Evolutionary conservation across 768 basidiomycete genomes (phyloP), one percentile per base, ranked within the genome.

Genomic region (Phylloporus sp.): DNA sequence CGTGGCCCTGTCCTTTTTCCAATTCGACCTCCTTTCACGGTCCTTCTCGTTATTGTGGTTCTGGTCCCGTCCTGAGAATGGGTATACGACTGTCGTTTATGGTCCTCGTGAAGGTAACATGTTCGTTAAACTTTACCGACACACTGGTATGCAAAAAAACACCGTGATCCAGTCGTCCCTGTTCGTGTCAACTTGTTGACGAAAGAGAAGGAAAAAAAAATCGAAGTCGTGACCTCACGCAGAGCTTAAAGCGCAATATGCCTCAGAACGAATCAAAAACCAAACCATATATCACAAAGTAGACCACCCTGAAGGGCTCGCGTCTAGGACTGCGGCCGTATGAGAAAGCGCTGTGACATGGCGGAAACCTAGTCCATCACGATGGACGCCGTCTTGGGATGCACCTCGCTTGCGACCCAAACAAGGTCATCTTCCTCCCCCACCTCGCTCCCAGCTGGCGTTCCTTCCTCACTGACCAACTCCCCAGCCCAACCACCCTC

Each of bases 401-500:
- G 44, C 22, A 37, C 26, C 29, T 50, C 52, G 38, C 52, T 55
- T 39, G 55, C 38, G 21, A 69, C 58, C 68, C 69, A 70, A 11
- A 65, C 62, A 21, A 64, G 33, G 37, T 68, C 60, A 24, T 59
- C 66, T 21, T 68, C 67, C 8, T 61, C 58, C 4, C 43, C 52
- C 3, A 6, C 55, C 37, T 66, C 65, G 34, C 60, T 62, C 21
- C 45, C 56, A 2, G 18, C 46, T 35, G 58, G 45, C 20, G 62
- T 56, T 20, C 40, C 59, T 14, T 67, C 61, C 49, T 86, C 85
- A 54, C 82, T 85, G 50, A 76, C 79, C 56, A 79, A 64, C 27
- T 73, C 80, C 3, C 39, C 53, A 28, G 79, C 86, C 90, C 90
- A 93, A 28, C 82, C 83, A n/a, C 73, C 82, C 48, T 75, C 67